Base-by-base conservation (phyloP, 2,329 filamentous ascomycete species). In the Chrysosporium queenslandicum region DNA sequence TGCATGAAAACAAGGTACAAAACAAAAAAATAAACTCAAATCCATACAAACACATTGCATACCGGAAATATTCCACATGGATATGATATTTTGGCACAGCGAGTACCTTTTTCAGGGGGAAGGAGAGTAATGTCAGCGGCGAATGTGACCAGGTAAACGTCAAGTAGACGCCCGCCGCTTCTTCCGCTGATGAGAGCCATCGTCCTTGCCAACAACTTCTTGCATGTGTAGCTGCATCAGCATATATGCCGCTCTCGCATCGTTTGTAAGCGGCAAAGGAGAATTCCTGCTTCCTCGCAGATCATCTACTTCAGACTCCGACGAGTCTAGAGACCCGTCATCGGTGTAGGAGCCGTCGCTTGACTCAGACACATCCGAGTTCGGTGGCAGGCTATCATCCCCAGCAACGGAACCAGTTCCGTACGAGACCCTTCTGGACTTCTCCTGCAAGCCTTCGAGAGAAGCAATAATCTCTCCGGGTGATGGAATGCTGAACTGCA, bases 161-260 rank as follows among this genome's bases (percentile, higher is more conserved):
- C 50, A 58, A 29, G 55, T 46, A 25, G 57, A 59, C 27, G 56
- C 57, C 12, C 57, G 51, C n/a, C 58, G 47, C 34, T 49, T 52
- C 49, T 58, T 59, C 23, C 54, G 51, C 5, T 32, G n/a, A n/a
- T n/a, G 45, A 11, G 30, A 32, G 14, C 53, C 52, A 16, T 61
- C 55, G 14, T 64, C 63, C 6, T 39, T 54, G 4, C 55, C 55
- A 43, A n/a, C 55, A 16, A 4, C 59, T 36, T 67, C 60, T 50
- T 66, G 63, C 62, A 64, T 65, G 29, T 66, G 62, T 20, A 70
- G 37, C 50, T 57, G 63, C 20, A 70, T 57, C 51, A 70, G 57
- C 20, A 68, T 66, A 58, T 69, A 67, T 4, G 68, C 68, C 14
- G 68, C 68, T 46, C 62, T 64, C 18, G 68, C 61, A 46, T 69